Evolutionary conservation across 371 early-diverging fungal genomes (phyloP).

Genomic region (Phascolomyces articulosus): DNA sequence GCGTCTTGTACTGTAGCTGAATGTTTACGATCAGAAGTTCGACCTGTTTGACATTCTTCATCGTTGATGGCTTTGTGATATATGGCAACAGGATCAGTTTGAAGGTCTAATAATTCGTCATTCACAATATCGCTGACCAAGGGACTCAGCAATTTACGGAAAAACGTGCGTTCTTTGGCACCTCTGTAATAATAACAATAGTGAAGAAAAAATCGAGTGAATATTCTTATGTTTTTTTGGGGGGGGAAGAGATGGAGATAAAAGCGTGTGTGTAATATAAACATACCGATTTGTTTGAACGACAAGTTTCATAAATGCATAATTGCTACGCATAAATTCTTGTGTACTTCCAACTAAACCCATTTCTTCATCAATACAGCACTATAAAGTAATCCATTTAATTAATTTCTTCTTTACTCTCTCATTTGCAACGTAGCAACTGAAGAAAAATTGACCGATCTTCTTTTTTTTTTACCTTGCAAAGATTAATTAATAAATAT

Average conservation of each 20-base stretch:
- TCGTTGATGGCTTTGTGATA: conserved; percentile 87
- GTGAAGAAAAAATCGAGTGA: too few relatives aligned
- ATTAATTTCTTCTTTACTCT: too few relatives aligned
- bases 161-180: conserved; percentile 93
- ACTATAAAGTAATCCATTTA: conserved; percentile 61
- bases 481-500: conserved; percentile 92
- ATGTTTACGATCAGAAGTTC: conserved; percentile 73
- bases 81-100: conserved; percentile 90
- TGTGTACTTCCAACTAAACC: conserved; percentile 79
- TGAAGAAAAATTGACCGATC: conserved; percentile 66
- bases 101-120: conserved; percentile 83
- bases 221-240: background rate
- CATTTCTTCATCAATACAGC: conserved; percentile 88
- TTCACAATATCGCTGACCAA: conserved; percentile 77
- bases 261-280: too few relatives aligned
- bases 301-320: conserved; percentile 93
- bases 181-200: conserved; percentile 56
- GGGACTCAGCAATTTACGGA: conserved; percentile 85
- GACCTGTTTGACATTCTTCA: conserved; percentile 90
- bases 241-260: too few relatives aligned
- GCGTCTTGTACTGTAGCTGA: conserved; percentile 86
- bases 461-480: conserved; percentile 63
- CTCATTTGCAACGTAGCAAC: too few relatives aligned
- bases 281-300: conserved; percentile 85
- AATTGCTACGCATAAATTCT: conserved; percentile 94